Percentiles rank a stretch among this genome's conserved stretches.
Evolutionary conservation across 2,329 filamentous ascomycete genomes (phyloP).

Genomic region (Colletotrichum acutatum): DNA sequence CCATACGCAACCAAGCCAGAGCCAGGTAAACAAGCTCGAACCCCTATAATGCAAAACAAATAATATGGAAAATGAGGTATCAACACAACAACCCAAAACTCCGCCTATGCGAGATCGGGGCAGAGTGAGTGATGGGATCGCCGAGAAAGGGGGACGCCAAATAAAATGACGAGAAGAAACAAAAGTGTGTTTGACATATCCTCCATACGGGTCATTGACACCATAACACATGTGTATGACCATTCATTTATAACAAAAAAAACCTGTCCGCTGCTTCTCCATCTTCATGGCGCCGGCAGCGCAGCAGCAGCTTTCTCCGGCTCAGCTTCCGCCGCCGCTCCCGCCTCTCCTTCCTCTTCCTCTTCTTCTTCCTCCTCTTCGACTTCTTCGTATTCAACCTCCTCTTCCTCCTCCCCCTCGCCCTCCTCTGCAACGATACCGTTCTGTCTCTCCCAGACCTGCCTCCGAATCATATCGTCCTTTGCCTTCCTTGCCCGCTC

Average conservation of each 20-base stretch:
- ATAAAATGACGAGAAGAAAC: neutral
- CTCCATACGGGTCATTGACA: constrained; percentile 9
- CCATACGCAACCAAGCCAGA: constrained; percentile 7
- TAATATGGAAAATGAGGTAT: neutral
- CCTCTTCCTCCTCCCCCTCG: constrained; percentile 38
- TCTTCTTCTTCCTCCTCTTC: constrained; percentile 31
- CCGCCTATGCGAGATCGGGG: constrained; percentile 13
- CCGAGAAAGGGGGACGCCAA: neutral
- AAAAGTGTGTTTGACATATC: constrained; percentile 14
- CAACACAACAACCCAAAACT: constrained; percentile 4
- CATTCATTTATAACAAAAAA: neutral
- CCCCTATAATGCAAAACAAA: constrained; percentile 8
- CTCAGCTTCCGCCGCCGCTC: constrained; percentile 3
- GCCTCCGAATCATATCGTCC: constrained; percentile 86
- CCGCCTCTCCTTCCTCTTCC: neutral
- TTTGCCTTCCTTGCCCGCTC: constrained; percentile 86
- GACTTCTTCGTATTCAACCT: constrained; percentile 36
- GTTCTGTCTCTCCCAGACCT: constrained; percentile 78
- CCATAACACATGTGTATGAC: constrained; percentile 10
- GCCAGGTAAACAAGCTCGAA: constrained; percentile 6
- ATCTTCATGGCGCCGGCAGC: constrained; percentile 9
- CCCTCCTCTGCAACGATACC: constrained; percentile 58
- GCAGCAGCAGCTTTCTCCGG: constrained; percentile 19
- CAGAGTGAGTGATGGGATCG: neutral
- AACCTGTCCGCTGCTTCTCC: neutral